Percentiles rank a stretch among this genome's conserved stretches.
These are phyloP conservation scores for Xylariaceae sp. DNA, from an alignment of 2,329 filamentous ascomycete species.

Conservation along the genomic window DNA sequence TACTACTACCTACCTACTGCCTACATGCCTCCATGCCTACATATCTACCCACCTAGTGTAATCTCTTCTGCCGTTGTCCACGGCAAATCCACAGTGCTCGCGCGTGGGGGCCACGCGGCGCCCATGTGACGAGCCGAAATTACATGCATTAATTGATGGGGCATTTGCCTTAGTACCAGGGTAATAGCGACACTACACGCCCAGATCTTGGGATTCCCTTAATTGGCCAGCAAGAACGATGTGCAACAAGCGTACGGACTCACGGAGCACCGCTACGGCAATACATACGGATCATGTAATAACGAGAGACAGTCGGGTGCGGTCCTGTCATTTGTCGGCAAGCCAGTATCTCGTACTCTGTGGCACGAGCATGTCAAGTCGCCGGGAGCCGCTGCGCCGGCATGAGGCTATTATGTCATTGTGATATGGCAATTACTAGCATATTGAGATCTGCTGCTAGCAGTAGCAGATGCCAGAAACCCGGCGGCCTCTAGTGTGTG, in stretches of 20 bases:
- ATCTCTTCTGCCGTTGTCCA: not conserved
- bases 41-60: not conserved
- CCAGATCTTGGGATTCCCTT: not conserved
- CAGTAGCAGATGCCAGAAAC: not conserved
- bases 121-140: slow-evolving; percentile 7
- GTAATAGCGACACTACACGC: not conserved
- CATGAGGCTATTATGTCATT: slow-evolving; percentile 10
- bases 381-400: slow-evolving; percentile 3
- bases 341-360: not conserved
- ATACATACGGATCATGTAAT: not conserved
- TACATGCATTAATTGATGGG: slow-evolving; percentile 7
- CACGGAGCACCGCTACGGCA: not conserved
- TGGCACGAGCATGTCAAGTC: not conserved
- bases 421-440: not conserved
- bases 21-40: too few species aligned
- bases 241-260: not conserved
- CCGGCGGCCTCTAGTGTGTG: not conserved
- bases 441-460: slow-evolving; percentile 13
- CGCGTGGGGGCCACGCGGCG: slow-evolving; percentile 6
- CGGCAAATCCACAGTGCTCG: not conserved
- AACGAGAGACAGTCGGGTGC: slow-evolving; percentile 1
- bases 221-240: not conserved
- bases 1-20: too few species aligned
- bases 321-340: slow-evolving; percentile 1
- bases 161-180: not conserved